Evolutionary conservation across 306 rosid genomes (phyloP).

Genomic region (Trifolium pratense): DNA sequence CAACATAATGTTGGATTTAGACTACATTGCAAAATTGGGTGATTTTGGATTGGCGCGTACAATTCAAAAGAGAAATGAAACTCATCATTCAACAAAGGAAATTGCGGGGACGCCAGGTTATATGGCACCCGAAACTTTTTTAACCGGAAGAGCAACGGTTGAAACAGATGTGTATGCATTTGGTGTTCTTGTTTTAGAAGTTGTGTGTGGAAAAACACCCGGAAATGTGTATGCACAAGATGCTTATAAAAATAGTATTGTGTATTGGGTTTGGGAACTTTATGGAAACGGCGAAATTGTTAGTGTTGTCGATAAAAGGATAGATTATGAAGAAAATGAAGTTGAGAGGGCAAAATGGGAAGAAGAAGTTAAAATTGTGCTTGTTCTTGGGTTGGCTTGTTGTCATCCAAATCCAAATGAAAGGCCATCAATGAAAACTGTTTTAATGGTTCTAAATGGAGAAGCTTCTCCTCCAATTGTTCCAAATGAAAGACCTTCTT

Average conservation of each 20-base stretch:
- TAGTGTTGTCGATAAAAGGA: constrained; percentile 53
- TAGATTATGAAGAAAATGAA: constrained; percentile 31
- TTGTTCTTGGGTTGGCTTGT: constrained; percentile 73
- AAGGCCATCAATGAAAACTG: constrained; percentile 71
- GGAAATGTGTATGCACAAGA: constrained; percentile 45
- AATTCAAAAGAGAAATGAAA: constrained; percentile 53
- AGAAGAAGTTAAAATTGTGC: constrained; percentile 30
- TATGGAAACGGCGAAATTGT: constrained; percentile 48
- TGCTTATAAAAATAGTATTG: constrained; percentile 62
- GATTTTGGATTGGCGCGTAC: constrained; percentile 81
- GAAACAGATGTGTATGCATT: constrained; percentile 81
- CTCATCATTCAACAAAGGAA: constrained; percentile 75
- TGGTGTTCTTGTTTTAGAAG: constrained; percentile 71
- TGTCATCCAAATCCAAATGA: constrained; percentile 81
- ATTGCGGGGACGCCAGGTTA: constrained; percentile 87
- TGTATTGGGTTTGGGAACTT: constrained; percentile 72
- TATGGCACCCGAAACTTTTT: constrained; percentile 85
- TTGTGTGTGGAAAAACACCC: constrained; percentile 66
- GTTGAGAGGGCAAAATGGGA: neutral
- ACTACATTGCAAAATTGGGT: constrained; percentile 64
- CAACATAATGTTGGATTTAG: constrained; percentile 76
- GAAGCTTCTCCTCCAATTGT: constrained; percentile 58
- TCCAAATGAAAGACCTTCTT: constrained; percentile 63
- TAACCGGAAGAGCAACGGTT: constrained; percentile 63
- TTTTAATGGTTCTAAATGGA: constrained; percentile 62